Base-by-base conservation (phyloP, 1,284 basidiomycete genomes). In the Ceratobasidium sp. region DNA sequence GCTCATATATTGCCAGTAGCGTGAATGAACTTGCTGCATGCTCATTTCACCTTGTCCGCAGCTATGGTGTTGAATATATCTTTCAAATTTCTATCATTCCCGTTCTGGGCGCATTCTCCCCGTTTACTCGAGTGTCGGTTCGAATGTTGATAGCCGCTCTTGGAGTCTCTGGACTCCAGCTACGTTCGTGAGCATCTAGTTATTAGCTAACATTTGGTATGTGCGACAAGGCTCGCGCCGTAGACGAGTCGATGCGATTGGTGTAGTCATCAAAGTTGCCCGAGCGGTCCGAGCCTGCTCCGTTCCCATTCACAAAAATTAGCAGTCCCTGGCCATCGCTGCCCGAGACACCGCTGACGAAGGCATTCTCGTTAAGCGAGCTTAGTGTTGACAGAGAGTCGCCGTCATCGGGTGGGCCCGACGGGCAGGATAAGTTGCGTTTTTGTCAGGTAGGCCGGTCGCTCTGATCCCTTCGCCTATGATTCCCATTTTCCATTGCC, bases 201-300 rank as follows among this genome's bases (percentile, higher is more conserved):
- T n/a, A n/a, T n/a, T n/a, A n/a, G n/a, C n/a, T n/a, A n/a, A n/a
- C n/a, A n/a, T n/a, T n/a, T n/a, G n/a, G n/a, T n/a, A n/a, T n/a
- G n/a, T n/a, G n/a, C n/a, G n/a, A n/a, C n/a, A n/a, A n/a, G n/a
- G n/a, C n/a, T n/a, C n/a, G n/a, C n/a, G n/a, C n/a, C n/a, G 97
- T 99, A 67, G 99, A 89, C 5, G 92, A 94, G 80, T 95, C 98
- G 73, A 98, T 97, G 73, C 91, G 94, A 77, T 99, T 99, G 35
- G 97, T 99, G 79, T 99, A 99, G n/a, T 5, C 97, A 75, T 99
- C 97, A 77, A 99, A 99, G 79, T 99, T 99, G 83, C 97, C 99
- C 80, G 99, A 96, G 77, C 99, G 97, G 34, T 92, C 93, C 60
- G 85, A 85, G 2, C 87, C 86, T 29, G 94, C 97, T 27, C 97